A percentile compares a stretch with the other conserved stretches of the same genome.
Conservation (phyloP, 495 filamentous ascomycete species). For the Aspergillus taichungensis region DNA sequence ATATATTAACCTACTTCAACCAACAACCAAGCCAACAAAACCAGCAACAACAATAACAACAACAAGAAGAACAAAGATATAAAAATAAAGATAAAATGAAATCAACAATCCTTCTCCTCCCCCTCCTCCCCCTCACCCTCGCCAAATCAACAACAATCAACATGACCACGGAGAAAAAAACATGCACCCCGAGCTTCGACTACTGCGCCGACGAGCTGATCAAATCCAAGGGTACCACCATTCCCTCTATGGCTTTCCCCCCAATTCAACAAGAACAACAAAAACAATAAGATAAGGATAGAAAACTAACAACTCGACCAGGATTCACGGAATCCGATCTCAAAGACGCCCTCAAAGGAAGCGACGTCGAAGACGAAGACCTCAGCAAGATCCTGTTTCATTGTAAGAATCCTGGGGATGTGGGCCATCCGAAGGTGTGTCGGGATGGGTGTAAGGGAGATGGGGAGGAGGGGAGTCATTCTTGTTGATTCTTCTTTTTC, state of each 20-base stretch:
- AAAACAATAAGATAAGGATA: no score
- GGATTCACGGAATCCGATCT: constrained; percentile 30
- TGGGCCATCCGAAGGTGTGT: constrained; percentile 32
- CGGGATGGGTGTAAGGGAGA: constrained; percentile 23
- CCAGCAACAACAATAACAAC: no score
- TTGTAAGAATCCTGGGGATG: constrained; percentile 30
- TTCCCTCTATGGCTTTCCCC: no score
- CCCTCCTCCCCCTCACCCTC: constrained; percentile 16
- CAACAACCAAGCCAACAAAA: no score
- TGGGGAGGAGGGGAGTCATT: constrained; percentile 25
- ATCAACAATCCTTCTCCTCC: constrained; percentile 17
- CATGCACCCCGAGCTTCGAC: constrained; percentile 34
- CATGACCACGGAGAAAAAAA: constrained; percentile 18
- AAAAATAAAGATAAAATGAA: constrained; percentile 19
- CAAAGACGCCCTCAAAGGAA: constrained; percentile 21
- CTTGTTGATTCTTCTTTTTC: constrained; percentile 9
- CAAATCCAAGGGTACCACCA: constrained; percentile 24
- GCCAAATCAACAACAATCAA: constrained; percentile 2
- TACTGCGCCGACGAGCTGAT: constrained; percentile 29
- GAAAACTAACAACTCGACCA: no score
- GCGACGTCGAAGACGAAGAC: constrained; percentile 22
- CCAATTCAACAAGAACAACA: background rate
- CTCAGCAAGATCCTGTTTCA: constrained; percentile 27
- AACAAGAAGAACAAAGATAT: no score
- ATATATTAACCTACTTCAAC: no score